A percentile compares a stretch with the other conserved stretches of the same genome.
These are phyloP conservation scores for Theileria equi DNA, from an alignment of 169 alveolate genomes.

Conservation along the genomic window DNA sequence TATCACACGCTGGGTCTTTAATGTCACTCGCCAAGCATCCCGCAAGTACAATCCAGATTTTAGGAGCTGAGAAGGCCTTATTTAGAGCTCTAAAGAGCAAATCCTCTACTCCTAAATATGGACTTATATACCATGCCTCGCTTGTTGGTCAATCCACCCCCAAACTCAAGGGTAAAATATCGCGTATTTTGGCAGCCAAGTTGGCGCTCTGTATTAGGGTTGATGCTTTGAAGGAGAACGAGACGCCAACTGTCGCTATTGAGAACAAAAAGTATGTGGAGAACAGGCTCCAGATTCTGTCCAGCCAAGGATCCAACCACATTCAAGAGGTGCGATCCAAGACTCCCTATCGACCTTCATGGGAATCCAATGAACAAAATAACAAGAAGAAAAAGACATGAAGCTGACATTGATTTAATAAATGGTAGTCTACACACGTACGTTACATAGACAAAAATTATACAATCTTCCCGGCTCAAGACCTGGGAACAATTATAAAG, in stretches of 20 bases:
- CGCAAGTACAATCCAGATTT: slow-evolving; percentile 98
- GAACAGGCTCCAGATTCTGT: too few species aligned
- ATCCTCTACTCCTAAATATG: slow-evolving; percentile 99
- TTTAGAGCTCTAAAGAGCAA: slow-evolving; percentile 98
- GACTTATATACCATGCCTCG: slow-evolving; percentile 98
- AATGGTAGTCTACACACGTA: too few species aligned
- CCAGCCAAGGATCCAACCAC: too few species aligned
- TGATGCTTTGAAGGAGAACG: slow-evolving; percentile 94
- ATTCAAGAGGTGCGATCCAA: too few species aligned
- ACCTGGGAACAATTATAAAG: too few species aligned
- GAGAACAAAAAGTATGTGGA: slow-evolving; percentile 88
- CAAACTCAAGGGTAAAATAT: slow-evolving; percentile 95
- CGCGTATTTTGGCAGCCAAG: slow-evolving; percentile 98
- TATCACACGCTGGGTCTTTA: slow-evolving; percentile 98
- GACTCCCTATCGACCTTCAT: too few species aligned
- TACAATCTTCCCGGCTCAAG: too few species aligned
- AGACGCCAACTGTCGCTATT: slow-evolving; percentile 92
- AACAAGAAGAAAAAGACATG: too few species aligned
- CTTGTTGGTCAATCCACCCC: slow-evolving; percentile 98
- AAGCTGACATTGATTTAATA: too few species aligned
- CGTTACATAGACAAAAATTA: too few species aligned
- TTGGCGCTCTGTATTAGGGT: slow-evolving; percentile 97
- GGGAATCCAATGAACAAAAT: too few species aligned
- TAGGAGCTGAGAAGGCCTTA: slow-evolving; percentile 98
- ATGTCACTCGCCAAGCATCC: slow-evolving; percentile 98